A percentile compares a stretch with the other conserved stretches of the same genome.
These are phyloP conservation scores for Fusarium verrucosum DNA, from an alignment of 2,329 filamentous ascomycete genomes.

Conservation along the genomic window DNA sequence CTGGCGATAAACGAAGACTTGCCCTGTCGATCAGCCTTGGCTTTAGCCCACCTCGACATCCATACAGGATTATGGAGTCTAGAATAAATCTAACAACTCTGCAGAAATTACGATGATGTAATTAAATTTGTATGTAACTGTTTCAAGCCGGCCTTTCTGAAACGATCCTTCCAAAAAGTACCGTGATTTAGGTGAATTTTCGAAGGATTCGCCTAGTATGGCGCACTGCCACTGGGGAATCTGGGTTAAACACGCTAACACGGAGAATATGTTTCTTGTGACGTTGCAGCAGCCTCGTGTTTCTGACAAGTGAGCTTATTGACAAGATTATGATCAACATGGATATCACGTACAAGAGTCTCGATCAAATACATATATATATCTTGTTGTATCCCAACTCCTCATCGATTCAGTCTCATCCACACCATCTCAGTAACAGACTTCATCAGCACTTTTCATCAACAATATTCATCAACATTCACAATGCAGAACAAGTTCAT, in stretches of 20 bases:
- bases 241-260: no score
- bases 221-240: no score
- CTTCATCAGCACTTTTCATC: neutral
- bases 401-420: neutral
- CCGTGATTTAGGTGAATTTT: neutral
- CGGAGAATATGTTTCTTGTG: neutral
- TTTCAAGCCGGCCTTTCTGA: neutral
- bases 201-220: constrained; percentile 1
- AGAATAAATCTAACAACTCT: neutral
- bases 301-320: neutral
- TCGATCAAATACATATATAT: constrained; percentile 15
- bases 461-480: neutral
- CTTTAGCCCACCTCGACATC: neutral
- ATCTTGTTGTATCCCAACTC: neutral
- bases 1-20: neutral
- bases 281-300: no score
- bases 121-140: neutral
- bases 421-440: neutral
- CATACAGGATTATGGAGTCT: no score
- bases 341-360: neutral
- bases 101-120: constrained; percentile 1
- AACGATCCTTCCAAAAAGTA: neutral
- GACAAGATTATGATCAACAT: constrained; percentile 7
- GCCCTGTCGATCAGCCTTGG: constrained; percentile 19
- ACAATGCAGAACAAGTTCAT: constrained; percentile 33